Evolutionary conservation across 352 stramenopile genomes (phyloP), one percentile per base, ranked within the genome.

Genomic region (Phytophthora pluvialis): DNA sequence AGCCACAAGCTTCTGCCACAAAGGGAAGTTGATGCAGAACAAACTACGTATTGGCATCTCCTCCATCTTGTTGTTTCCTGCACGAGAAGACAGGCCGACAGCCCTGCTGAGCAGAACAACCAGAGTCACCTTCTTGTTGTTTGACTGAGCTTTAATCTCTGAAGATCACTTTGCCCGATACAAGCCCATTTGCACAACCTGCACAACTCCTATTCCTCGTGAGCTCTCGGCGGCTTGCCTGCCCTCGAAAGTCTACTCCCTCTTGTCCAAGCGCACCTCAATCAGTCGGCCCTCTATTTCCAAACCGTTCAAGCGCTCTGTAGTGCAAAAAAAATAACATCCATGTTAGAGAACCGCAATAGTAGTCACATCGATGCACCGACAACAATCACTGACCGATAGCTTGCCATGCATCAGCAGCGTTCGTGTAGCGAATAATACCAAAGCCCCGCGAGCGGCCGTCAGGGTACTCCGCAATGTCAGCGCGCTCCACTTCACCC

Each of bases 381-480:
- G 2, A 49, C 13, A 69, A 13, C n/a, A 59, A 25, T 11, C 9
- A 65, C 82, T 60, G 60, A 93, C 86, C 80, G 33, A 95, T 93
- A 5, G 83, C 85, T 70, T 77, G 60, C 31, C 55, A 70, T 15
- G 81, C 81, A 18, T 91, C 72, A 4, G 73, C 51, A n/a, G 73
- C 39, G 25, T 72, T 81, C 26, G 72, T 70, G 60, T 86, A 93
- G 36, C 80, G 77, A 60, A 95, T 80, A 47, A 91, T 80, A 10
- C 82, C 86, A 47, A 91, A 93, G 5, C 86, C 84, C 40, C 81
- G 80, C 47, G 82, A 88, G 43, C 78, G 72, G 8, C 85, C 86
- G 48, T 93, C 83, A 2, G 79, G 67, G 35, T 78, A 74, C 45
- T 86, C 66, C 0, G 74, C 69, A 28, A 93, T 79, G 45, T 93